A percentile compares a stretch with the other conserved stretches of the same genome.
Evolutionary conservation across 2,329 filamentous ascomycete species (phyloP).

Genomic region (Calcarisporium arbuscula): DNA sequence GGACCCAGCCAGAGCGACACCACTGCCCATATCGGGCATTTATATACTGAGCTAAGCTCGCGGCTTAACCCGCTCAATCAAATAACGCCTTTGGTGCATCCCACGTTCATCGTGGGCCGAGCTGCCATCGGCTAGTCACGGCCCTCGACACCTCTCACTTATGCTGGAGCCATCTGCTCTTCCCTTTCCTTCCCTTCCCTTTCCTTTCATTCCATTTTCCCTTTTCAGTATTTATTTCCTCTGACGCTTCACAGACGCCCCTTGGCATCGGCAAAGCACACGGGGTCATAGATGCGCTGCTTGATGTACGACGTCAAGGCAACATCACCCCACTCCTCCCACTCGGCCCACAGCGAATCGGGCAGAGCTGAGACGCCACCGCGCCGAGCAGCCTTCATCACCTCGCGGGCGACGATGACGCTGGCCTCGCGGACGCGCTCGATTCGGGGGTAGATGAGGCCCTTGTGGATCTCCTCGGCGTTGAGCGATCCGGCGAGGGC

Average conservation of each 20-base stretch:
- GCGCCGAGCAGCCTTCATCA: conserved; percentile 84
- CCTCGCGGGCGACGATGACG: conserved; percentile 77
- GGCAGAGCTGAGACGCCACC: conserved; percentile 67
- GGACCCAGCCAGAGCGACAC: too few species aligned
- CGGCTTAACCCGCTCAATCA: too few species aligned
- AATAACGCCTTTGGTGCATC: too few species aligned
- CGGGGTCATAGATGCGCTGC: conserved; percentile 55
- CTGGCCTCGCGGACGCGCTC: conserved; percentile 88
- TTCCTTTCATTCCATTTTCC: neutral
- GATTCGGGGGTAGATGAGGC: conserved; percentile 86
- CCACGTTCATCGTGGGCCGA: too few species aligned
- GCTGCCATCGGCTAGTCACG: too few species aligned
- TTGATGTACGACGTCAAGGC: conserved; percentile 55
- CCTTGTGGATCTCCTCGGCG: conserved; percentile 71
- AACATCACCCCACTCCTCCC: conserved; percentile 65
- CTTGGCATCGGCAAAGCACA: conserved; percentile 31
- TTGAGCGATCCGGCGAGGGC: conserved; percentile 74
- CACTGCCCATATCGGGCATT: too few species aligned
- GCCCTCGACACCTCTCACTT: too few species aligned
- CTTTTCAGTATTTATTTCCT: neutral
- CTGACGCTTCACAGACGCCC: conserved; percentile 21
- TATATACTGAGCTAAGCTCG: too few species aligned
- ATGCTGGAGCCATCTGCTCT: neutral
- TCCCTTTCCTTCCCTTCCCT: neutral
- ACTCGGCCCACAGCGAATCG: conserved; percentile 65